phyloP scores from a whole-genome alignment of 2,329 filamentous ascomycete species.

The Clarireedia homoeocarpa region DNA sequence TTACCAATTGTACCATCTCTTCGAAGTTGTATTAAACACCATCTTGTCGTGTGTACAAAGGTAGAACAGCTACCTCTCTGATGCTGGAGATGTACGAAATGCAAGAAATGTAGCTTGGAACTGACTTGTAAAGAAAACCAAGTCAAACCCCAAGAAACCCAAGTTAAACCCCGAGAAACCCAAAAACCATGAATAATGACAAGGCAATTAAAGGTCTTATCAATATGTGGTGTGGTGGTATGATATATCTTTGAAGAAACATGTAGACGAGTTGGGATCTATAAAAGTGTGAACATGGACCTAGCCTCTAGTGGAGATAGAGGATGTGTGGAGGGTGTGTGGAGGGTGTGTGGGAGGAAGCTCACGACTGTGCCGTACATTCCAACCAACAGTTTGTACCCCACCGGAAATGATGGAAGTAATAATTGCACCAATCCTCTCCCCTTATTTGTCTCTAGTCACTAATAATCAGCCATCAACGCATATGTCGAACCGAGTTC shows the following conservation, averaged over 20 bases:
- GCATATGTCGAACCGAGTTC: background rate
- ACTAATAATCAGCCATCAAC: background rate
- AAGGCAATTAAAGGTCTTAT: no score
- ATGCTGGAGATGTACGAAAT: no score
- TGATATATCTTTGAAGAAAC: no score
- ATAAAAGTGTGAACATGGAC: no score
- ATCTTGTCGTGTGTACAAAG: background rate
- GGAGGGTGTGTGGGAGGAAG: background rate
- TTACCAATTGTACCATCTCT: conserved; percentile 10
- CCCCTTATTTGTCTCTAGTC: background rate
- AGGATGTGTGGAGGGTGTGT: background rate
- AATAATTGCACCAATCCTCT: conserved; percentile 7
- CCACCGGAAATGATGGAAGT: conserved; percentile 2
- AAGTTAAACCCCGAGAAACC: no score
- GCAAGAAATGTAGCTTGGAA: no score
- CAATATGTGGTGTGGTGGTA: no score
- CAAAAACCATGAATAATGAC: no score
- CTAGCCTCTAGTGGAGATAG: no score
- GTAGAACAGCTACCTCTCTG: background rate
- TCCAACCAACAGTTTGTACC: background rate
- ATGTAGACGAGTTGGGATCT: no score
- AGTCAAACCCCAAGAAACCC: no score
- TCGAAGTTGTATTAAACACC: conserved; percentile 1
- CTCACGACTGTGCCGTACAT: background rate
- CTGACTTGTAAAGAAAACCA: no score